phyloP scores from a whole-genome alignment of 2,329 filamentous ascomycete species.

The Fusarium citri region DNA sequence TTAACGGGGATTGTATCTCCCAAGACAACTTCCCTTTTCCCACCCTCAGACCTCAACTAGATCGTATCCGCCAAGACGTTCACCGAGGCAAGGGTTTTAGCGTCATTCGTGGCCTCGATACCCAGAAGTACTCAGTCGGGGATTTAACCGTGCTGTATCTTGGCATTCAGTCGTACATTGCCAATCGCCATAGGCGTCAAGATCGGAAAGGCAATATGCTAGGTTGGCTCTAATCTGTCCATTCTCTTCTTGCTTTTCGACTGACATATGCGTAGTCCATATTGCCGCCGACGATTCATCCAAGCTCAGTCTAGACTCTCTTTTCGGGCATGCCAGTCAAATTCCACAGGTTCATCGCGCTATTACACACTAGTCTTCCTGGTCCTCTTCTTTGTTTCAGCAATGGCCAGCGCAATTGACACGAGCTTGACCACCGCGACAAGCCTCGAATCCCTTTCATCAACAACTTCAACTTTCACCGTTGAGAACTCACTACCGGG shows the following conservation, averaged over 20 bases:
- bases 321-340: too few species aligned
- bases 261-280: constrained; percentile 58
- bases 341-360: too few species aligned
- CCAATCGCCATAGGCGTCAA: constrained; percentile 69
- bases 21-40: constrained; percentile 71
- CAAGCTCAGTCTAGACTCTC: too few species aligned
- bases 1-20: constrained; percentile 67
- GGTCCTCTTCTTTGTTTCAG: too few species aligned
- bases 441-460: too few species aligned
- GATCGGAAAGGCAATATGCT: constrained; percentile 73
- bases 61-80: constrained; percentile 64
- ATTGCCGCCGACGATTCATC: constrained; percentile 68
- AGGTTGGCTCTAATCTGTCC: constrained; percentile 54
- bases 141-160: constrained; percentile 73
- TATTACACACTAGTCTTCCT: too few species aligned
- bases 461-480: too few species aligned
- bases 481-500: too few species aligned
- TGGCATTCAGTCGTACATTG: constrained; percentile 73
- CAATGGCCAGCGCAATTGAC: too few species aligned
- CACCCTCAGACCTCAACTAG: constrained; percentile 64
- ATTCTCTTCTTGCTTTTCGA: background rate
- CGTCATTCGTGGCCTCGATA: constrained; percentile 71
- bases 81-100: constrained; percentile 72
- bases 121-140: constrained; percentile 66
- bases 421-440: too few species aligned